Evolutionary conservation across 2,329 filamentous ascomycete species (phyloP).

Genomic region (Polychaeton citri): DNA sequence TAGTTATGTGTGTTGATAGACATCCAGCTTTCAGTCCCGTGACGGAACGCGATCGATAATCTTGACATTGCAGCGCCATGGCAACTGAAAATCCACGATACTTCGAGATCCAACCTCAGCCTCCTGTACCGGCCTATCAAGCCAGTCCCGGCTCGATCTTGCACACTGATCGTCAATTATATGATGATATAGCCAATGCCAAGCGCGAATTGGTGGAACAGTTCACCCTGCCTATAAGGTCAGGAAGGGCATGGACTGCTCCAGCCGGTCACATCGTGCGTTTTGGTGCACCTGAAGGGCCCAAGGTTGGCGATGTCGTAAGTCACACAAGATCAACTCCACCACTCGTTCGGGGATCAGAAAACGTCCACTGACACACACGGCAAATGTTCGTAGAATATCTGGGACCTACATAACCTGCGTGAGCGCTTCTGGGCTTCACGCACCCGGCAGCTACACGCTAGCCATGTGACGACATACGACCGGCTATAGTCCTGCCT

Average conservation of each 20-base stretch:
- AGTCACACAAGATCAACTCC: too few species aligned
- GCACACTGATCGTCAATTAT: conserved; percentile 15
- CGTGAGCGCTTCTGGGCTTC: conserved; percentile 73
- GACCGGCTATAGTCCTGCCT: conserved; percentile 68
- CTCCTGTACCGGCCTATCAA: conserved; percentile 20
- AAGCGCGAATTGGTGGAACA: conserved; percentile 22
- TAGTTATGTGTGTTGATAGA: too few species aligned
- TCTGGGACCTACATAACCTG: conserved; percentile 66
- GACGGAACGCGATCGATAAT: too few species aligned
- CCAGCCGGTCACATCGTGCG: conserved; percentile 54
- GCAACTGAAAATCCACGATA: too few species aligned
- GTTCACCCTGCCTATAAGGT: conserved; percentile 54
- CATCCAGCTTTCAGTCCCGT: too few species aligned
- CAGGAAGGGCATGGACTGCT: conserved; percentile 59
- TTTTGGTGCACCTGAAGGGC: conserved; percentile 61
- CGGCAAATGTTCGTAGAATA: too few species aligned
- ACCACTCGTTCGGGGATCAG: too few species aligned
- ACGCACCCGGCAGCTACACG: conserved; percentile 65
- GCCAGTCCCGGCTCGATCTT: conserved; percentile 17
- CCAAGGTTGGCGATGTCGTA: conserved; percentile 72
- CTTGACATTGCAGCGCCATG: too few species aligned
- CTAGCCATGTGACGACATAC: conserved; percentile 56
- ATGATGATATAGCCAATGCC: conserved; percentile 13
- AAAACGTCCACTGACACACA: too few species aligned
- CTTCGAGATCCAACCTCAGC: too few species aligned